Evolutionary conservation across 2,329 filamentous ascomycete genomes (phyloP).

Genomic region (Cryoendolithus antarcticus): DNA sequence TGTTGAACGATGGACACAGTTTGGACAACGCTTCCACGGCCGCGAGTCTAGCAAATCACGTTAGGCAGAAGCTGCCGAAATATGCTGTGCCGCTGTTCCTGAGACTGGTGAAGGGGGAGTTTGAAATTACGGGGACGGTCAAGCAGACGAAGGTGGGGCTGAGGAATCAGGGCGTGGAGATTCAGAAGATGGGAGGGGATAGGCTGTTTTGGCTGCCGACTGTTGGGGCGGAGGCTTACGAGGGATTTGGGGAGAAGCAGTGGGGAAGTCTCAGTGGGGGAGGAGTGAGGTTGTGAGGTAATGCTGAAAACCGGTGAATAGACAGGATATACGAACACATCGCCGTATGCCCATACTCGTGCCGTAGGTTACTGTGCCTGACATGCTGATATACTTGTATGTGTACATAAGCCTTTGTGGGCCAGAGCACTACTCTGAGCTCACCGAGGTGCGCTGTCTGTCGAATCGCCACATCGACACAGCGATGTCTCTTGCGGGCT

Average conservation of each 20-base stretch:
- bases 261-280: constrained; percentile 59
- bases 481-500: no score
- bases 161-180: constrained; percentile 62
- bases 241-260: constrained; percentile 52
- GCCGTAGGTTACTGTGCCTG: no score
- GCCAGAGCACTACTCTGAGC: no score
- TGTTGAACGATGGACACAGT: constrained; percentile 31
- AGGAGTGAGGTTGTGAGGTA: constrained; percentile 51
- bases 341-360: no score
- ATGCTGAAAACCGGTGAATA: no score
- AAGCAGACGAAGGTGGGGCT: constrained; percentile 76
- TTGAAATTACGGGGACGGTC: constrained; percentile 67
- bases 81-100: constrained; percentile 73
- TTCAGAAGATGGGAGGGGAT: constrained; percentile 38
- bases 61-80: constrained; percentile 47
- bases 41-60: constrained; percentile 48
- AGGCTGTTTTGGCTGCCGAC: constrained; percentile 55
- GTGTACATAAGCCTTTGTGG: no score
- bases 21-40: constrained; percentile 21
- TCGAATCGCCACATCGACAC: no score
- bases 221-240: constrained; percentile 42
- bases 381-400: no score
- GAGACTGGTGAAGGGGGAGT: constrained; percentile 46
- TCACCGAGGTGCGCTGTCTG: no score
- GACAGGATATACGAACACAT: no score